Base-by-base conservation (phyloP, 257 asterid species). In the Paulownia fortunei region DNA sequence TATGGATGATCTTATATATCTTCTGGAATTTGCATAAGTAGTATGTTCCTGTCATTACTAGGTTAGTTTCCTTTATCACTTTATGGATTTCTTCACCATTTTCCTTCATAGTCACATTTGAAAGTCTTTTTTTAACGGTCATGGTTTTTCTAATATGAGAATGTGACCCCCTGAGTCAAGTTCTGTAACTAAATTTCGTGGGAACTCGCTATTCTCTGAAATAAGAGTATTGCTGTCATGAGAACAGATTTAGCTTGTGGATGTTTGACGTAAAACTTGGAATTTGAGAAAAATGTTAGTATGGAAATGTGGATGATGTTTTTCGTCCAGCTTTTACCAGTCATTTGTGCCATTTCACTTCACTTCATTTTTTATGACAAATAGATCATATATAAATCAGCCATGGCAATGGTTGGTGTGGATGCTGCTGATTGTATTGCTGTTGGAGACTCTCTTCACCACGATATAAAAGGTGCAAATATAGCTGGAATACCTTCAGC, bases 401-500 rank as follows among this genome's bases (percentile, higher is more conserved):
- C 98, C 62, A 87, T 89, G 88, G 87, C 75, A 73, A 89, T 91
- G 94, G 87, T 84, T 68, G 91, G 89, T 52, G 89, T 79, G 66
- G 93, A 88, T 42, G 90, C 90, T 80, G 86, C 92, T 72, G 91
- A 89, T 66, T 93, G 99, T 82, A 81, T 95, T 65, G 98, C 96
- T 41, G 91, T 95, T 26, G 99, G 99, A 18, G 98, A 95, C 82
- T 92, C 99, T 27, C 93, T 93, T 59, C 99, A 95, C 91, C 99
- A 95, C 77, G 99, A 95, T 76, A 88, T 95, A 76, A 93, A 88
- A 86, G 99, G 99, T 52, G 98, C 97, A 79, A 90, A 92, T 79
- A 80, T 51, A 47, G 95, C 92, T 41, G 94, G 94, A 30, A 88
- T 93, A 47, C 80, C 87, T 36, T 93, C 98, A 10, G 92, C 77